These are phyloP conservation scores for Sporodiniella umbellata DNA, from an alignment of 371 early-diverging fungal genomes.

Conservation along the genomic window DNA sequence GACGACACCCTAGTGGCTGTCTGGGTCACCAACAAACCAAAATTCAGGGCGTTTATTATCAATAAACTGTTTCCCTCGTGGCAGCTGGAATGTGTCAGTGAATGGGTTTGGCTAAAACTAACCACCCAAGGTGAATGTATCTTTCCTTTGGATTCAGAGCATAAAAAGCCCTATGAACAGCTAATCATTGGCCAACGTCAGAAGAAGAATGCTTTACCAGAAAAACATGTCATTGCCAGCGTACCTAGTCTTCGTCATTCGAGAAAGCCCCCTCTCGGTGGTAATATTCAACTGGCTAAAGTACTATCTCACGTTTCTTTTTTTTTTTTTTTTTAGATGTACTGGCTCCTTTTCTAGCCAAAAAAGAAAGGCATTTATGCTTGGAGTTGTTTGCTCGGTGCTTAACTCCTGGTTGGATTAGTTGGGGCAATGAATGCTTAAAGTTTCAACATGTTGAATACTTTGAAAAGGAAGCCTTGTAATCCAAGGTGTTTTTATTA, in stretches of 20 bases:
- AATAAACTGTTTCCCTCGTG: slow-evolving; percentile 71
- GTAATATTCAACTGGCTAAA: slow-evolving; percentile 8
- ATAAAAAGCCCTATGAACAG: slow-evolving; percentile 70
- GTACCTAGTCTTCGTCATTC: slow-evolving; percentile 63
- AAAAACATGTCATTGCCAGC: slow-evolving; percentile 41
- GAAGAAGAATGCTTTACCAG: neutral
- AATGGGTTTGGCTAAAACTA: slow-evolving; percentile 73
- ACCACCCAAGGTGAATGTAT: slow-evolving; percentile 53
- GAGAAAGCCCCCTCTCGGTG: slow-evolving; percentile 64
- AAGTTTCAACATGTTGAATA: slow-evolving; percentile 52
- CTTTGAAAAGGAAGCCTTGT: slow-evolving; percentile 14
- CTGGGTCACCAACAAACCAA: slow-evolving; percentile 78
- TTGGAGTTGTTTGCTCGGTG: slow-evolving; percentile 76
- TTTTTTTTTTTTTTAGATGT: slow-evolving; percentile 14
- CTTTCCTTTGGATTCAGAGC: slow-evolving; percentile 46
- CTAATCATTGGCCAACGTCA: slow-evolving; percentile 49
- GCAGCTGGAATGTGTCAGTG: slow-evolving; percentile 51
- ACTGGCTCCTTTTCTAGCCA: slow-evolving; percentile 18
- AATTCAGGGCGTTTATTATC: slow-evolving; percentile 50
- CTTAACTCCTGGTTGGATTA: slow-evolving; percentile 58
- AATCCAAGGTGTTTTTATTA: no score
- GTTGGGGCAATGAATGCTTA: slow-evolving; percentile 79
- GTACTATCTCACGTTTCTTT: neutral
- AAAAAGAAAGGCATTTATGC: slow-evolving; percentile 22
- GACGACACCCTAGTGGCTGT: slow-evolving; percentile 53